Evolutionary conservation across 768 basidiomycete genomes (phyloP).

Genomic region (Sporobolomyces pararoseus): DNA sequence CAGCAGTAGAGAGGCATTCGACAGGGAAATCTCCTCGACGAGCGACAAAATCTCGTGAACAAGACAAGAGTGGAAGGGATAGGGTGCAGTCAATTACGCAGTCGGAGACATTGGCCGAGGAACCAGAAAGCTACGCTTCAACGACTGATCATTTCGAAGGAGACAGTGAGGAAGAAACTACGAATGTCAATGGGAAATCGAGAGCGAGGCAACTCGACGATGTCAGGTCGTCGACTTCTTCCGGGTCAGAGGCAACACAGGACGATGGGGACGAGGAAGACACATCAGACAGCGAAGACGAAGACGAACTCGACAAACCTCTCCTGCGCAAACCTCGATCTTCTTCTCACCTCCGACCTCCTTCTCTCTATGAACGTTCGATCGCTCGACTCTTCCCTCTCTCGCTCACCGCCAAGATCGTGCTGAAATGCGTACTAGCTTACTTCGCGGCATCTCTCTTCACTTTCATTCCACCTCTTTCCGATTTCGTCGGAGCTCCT

Average conservation of each 20-base stretch:
- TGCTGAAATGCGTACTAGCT: constrained; percentile 85
- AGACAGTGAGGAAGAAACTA: constrained; percentile 5
- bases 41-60: not conserved
- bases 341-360: not conserved
- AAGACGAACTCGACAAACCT: constrained; percentile 17
- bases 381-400: not conserved
- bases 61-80: not conserved
- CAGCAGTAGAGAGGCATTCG: not conserved
- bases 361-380: not conserved
- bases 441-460: constrained; percentile 88
- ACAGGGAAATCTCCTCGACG: not conserved
- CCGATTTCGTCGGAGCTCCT: constrained; percentile 60
- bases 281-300: constrained; percentile 1
- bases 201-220: not conserved
- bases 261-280: not conserved
- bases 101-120: constrained; percentile 9
- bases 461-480: constrained; percentile 77
- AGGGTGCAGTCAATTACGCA: constrained; percentile 5
- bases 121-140: constrained; percentile 28
- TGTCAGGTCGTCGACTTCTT: too few relatives aligned
- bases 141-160: constrained; percentile 13
- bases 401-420: constrained; percentile 43
- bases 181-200: not conserved
- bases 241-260: not conserved
- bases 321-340: not conserved